phyloP scores from a whole-genome alignment of 495 filamentous ascomycete genomes.

The Tetracladium marchalianum region DNA sequence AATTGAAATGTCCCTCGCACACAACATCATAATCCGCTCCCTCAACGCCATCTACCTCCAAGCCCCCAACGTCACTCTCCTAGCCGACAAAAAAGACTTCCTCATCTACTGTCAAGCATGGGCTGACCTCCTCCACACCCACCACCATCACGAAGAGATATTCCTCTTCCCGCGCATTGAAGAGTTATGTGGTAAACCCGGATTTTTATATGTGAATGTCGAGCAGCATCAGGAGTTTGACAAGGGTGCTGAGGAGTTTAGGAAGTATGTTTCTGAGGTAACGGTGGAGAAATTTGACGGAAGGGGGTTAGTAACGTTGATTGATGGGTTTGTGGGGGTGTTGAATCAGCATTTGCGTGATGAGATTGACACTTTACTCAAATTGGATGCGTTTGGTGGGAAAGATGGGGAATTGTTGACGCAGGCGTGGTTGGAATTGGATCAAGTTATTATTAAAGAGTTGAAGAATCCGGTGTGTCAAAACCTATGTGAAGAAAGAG shows the following conservation, averaged over 20 bases:
- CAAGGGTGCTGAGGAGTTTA: conserved; percentile 20
- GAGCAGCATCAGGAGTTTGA: conserved; percentile 27
- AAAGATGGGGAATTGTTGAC: conserved; percentile 23
- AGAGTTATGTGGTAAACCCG: conserved; percentile 16
- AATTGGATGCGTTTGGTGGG: not conserved
- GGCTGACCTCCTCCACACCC: conserved; percentile 22
- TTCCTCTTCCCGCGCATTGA: conserved; percentile 29
- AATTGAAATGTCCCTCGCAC: conserved; percentile 27
- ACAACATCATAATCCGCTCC: conserved; percentile 37
- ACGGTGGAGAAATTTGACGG: conserved; percentile 19
- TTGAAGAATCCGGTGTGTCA: conserved; percentile 3
- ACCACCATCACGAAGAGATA: conserved; percentile 27
- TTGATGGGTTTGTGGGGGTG: conserved; percentile 25
- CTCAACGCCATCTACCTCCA: conserved; percentile 39
- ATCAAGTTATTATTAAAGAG: conserved; percentile 23
- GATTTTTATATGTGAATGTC: conserved; percentile 28
- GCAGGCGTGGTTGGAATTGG: conserved; percentile 48
- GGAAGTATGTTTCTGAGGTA: conserved; percentile 22
- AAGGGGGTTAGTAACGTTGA: conserved; percentile 20
- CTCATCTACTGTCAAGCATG: conserved; percentile 5
- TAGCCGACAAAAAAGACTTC: not conserved
- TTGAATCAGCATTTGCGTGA: conserved; percentile 26
- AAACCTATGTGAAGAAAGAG: not conserved
- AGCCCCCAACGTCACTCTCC: conserved; percentile 24
- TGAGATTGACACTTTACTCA: conserved; percentile 23